These are phyloP conservation scores for Diplodia mutila DNA, from an alignment of 2,329 filamentous ascomycete genomes.

Conservation along the genomic window DNA sequence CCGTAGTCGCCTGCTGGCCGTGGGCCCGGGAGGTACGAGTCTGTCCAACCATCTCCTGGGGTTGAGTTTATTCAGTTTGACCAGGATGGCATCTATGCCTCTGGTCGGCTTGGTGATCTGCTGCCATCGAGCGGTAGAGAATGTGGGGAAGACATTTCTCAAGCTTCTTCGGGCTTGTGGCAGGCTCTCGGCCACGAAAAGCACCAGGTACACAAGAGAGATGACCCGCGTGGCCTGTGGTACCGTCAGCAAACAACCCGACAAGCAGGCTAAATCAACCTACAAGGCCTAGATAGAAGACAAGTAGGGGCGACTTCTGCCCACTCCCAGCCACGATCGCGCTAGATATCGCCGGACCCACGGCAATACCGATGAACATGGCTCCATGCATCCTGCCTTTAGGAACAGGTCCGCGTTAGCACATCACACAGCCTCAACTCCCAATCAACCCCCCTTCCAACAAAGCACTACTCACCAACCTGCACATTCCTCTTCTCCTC, in stretches of 20 bases:
- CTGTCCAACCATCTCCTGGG: slow-evolving; percentile 23
- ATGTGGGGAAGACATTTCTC: background rate
- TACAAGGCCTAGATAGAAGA: slow-evolving; percentile 29
- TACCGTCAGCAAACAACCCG: background rate
- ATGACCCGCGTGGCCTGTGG: slow-evolving; percentile 23
- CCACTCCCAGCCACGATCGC: slow-evolving; percentile 13
- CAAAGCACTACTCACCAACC: slow-evolving; percentile 18
- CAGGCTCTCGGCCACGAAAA: slow-evolving; percentile 26
- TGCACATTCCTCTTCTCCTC: slow-evolving; percentile 26
- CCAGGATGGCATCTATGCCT: background rate
- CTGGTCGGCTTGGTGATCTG: background rate
- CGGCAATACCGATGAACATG: slow-evolving; percentile 29
- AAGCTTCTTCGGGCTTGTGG: background rate
- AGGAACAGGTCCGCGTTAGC: background rate
- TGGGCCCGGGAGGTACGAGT: slow-evolving; percentile 18
- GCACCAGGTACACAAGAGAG: slow-evolving; percentile 26
- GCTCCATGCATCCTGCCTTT: slow-evolving; percentile 27
- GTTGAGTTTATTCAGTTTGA: slow-evolving; percentile 16
- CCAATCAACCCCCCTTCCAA: background rate
- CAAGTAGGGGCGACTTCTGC: slow-evolving; percentile 23
- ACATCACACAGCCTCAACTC: background rate
- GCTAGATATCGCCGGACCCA: slow-evolving; percentile 27
- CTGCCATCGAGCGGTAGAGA: background rate
- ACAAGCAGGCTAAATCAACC: background rate
- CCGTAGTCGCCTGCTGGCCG: slow-evolving; percentile 2